Evolutionary conservation across 306 rosid species (phyloP).

Genomic region (Prunus dulcis): DNA sequence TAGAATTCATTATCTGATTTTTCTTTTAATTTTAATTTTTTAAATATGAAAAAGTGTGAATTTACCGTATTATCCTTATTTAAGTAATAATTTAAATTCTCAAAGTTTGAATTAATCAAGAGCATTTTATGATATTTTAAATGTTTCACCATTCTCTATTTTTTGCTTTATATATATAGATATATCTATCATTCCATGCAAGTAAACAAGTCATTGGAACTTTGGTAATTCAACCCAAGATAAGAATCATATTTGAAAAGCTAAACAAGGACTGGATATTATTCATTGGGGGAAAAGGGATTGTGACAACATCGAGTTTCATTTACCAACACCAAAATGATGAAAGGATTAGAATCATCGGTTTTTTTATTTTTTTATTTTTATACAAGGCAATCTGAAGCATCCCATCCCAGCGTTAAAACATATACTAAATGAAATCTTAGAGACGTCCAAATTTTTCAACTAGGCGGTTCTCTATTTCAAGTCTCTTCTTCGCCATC

Average conservation of each 20-base stretch:
- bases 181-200: too few species aligned
- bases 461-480: conserved; percentile 78
- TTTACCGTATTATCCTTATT: too few species aligned
- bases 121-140: too few species aligned
- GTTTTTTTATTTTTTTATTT: neutral
- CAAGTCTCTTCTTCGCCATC: conserved; percentile 73
- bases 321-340: neutral
- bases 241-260: neutral
- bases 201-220: too few species aligned
- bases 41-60: too few species aligned
- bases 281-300: neutral
- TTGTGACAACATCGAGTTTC: neutral
- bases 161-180: too few species aligned
- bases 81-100: too few species aligned
- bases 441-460: conserved; percentile 62
- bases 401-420: neutral
- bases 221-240: neutral
- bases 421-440: neutral
- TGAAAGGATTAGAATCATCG: neutral
- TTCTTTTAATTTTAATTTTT: too few species aligned
- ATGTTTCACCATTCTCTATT: too few species aligned
- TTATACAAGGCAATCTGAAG: neutral
- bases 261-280: neutral
- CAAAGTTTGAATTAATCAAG: too few species aligned
- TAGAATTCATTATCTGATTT: too few species aligned